A percentile compares a stretch with the other conserved stretches of the same genome.
phyloP scores from a whole-genome alignment of 805 yeast genomes.

The Lipomyces sp. region DNA sequence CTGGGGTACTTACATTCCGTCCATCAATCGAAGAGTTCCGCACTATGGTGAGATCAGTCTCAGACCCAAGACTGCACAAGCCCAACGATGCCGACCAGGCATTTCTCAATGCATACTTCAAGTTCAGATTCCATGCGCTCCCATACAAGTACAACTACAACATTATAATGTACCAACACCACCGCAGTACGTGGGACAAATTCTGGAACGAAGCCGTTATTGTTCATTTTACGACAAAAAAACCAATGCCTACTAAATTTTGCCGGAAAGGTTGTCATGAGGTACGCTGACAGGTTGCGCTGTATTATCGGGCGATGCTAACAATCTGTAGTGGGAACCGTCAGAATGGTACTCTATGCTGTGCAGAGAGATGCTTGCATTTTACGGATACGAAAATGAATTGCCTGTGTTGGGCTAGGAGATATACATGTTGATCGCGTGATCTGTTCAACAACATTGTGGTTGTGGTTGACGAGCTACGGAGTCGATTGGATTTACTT shows the following conservation, averaged over 20 bases:
- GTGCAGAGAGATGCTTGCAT: constrained; percentile 39
- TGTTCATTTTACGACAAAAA: constrained; percentile 39
- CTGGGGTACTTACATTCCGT: constrained; percentile 40
- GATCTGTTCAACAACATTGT: not conserved
- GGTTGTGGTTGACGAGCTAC: not conserved
- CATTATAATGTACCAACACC: constrained; percentile 38
- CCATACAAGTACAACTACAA: constrained; percentile 41
- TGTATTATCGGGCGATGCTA: not conserved
- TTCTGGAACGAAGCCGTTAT: constrained; percentile 41
- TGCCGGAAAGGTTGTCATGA: constrained; percentile 35
- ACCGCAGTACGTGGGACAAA: constrained; percentile 37
- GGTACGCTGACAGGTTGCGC: constrained; percentile 14
- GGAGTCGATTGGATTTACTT: not conserved
- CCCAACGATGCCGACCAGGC: constrained; percentile 43
- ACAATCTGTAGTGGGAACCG: constrained; percentile 33
- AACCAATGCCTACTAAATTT: constrained; percentile 35
- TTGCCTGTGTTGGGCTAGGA: constrained; percentile 36
- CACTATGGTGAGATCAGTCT: constrained; percentile 37
- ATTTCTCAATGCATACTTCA: constrained; percentile 38
- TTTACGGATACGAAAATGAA: constrained; percentile 36
- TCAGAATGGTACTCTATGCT: constrained; percentile 39
- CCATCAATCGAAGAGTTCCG: constrained; percentile 41
- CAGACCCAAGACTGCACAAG: constrained; percentile 41
- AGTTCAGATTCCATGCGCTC: constrained; percentile 35
- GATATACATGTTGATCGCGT: not conserved